phyloP scores from a whole-genome alignment of 208 protist species.

The Wallacemonas collosoma region DNA sequence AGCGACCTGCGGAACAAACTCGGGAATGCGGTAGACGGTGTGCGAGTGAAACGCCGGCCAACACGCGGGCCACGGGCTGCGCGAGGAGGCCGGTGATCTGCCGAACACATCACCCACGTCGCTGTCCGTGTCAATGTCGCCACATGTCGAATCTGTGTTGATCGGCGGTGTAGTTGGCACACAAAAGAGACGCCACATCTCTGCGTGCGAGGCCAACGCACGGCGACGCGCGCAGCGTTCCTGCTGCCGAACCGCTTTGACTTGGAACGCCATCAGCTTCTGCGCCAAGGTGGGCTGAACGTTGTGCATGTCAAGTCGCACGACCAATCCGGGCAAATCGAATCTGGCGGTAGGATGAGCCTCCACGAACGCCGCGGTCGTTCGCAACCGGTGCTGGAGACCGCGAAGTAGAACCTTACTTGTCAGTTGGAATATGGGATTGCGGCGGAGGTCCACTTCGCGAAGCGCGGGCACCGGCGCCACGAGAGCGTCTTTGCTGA shows the following conservation, averaged over 20 bases:
- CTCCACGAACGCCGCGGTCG: not conserved
- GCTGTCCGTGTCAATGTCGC: too few species aligned
- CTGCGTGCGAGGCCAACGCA: not conserved
- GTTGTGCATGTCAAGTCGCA: not conserved
- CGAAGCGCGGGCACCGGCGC: constrained; percentile 23
- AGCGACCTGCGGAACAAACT: constrained; percentile 6
- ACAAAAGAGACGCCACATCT: constrained; percentile 26
- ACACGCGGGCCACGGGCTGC: not conserved
- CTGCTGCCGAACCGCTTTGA: constrained; percentile 13
- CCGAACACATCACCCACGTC: not conserved
- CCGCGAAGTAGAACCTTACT: constrained; percentile 32
- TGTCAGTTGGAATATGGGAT: constrained; percentile 41
- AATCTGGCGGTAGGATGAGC: constrained; percentile 5
- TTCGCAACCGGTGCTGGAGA: constrained; percentile 19
- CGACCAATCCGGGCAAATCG: not conserved
- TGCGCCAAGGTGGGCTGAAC: constrained; percentile 7
- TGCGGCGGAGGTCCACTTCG: constrained; percentile 29
- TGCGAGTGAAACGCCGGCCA: constrained; percentile 9
- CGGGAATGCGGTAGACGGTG: constrained; percentile 30
- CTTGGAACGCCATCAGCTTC: constrained; percentile 19
- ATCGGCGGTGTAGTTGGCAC: not conserved
- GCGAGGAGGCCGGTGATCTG: not conserved
- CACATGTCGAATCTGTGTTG: not conserved
- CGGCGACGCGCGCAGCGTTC: constrained; percentile 2
- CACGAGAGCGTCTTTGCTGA: constrained; percentile 14